Evolutionary conservation across 2,329 filamentous ascomycete species (phyloP).

Genomic region (Pseudopithomyces chartarum): DNA sequence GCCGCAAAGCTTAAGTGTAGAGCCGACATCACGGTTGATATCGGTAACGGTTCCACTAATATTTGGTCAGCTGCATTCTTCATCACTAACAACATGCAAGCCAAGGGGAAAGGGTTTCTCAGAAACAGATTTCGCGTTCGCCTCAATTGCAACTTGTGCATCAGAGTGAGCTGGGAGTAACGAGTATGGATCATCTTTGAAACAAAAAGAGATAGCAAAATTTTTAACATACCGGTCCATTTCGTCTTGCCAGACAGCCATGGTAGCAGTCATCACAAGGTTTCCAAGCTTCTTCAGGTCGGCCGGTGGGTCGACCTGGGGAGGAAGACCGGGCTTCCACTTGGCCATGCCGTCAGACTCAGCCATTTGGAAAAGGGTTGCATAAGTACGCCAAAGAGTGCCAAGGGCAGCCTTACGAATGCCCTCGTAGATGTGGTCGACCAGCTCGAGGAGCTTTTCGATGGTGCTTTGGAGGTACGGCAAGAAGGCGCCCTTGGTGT

Average conservation of each 20-base stretch:
- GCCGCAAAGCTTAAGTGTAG: constrained; percentile 87
- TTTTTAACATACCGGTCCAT: constrained; percentile 79
- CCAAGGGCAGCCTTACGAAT: constrained; percentile 90
- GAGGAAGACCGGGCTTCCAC: constrained; percentile 86
- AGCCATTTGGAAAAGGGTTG: constrained; percentile 85
- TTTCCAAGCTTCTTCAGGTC: constrained; percentile 86
- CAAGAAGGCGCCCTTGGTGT: constrained; percentile 79
- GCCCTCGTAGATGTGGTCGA: constrained; percentile 89
- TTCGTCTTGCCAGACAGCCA: constrained; percentile 87
- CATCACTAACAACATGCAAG: constrained; percentile 8
- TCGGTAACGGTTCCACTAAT: constrained; percentile 84
- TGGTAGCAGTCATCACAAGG: constrained; percentile 81
- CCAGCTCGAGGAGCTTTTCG: constrained; percentile 77
- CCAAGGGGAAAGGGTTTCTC: constrained; percentile 52
- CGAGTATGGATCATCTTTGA: constrained; percentile 80
- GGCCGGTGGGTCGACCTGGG: constrained; percentile 76
- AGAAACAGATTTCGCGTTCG: constrained; percentile 75
- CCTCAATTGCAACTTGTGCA: constrained; percentile 83
- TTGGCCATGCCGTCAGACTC: constrained; percentile 79
- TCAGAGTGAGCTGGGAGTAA: constrained; percentile 99
- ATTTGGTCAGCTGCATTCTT: constrained; percentile 22
- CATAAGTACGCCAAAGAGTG: constrained; percentile 91
- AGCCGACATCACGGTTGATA: constrained; percentile 91
- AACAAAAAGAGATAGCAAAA: constrained; percentile 13
- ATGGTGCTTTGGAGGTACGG: constrained; percentile 90